Conservation (phyloP, 202 grass and related monocot genomes). For the Schoenoplectus tabernaemontani region DNA sequence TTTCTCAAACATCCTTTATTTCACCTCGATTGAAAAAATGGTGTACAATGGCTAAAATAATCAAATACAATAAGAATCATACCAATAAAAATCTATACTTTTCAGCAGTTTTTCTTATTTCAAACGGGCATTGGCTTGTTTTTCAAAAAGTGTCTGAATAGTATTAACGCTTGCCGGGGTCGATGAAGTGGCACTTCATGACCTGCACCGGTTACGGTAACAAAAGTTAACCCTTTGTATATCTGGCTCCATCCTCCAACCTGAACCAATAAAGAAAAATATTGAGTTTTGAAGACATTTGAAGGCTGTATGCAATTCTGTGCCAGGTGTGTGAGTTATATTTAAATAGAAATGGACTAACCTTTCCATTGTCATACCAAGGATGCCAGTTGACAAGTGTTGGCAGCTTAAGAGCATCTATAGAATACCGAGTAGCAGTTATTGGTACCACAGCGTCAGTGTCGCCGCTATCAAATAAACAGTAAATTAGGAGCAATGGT, state of each 20-base stretch:
- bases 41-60: constrained; percentile 10
- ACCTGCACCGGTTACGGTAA: constrained; percentile 70
- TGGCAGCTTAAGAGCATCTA: constrained; percentile 73
- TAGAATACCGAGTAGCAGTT: constrained; percentile 86
- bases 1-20: background rate
- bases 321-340: background rate
- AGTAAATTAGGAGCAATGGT: constrained; percentile 13
- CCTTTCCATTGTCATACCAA: constrained; percentile 81
- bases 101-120: constrained; percentile 16
- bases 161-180: constrained; percentile 67
- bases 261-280: constrained; percentile 32
- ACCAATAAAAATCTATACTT: constrained; percentile 18
- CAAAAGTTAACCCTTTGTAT: constrained; percentile 76
- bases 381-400: constrained; percentile 72
- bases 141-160: constrained; percentile 90
- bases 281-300: background rate
- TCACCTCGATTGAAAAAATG: constrained; percentile 3
- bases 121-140: constrained; percentile 52
- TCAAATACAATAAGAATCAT: constrained; percentile 28
- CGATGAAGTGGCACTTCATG: constrained; percentile 89
- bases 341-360: constrained; percentile 24
- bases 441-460: constrained; percentile 94
- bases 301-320: background rate
- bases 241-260: constrained; percentile 94
- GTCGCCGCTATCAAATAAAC: constrained; percentile 47